Evolutionary conservation across 495 filamentous ascomycete species (phyloP), one percentile per base, ranked within the genome.

Genomic region (Trichoderma reesei): DNA sequence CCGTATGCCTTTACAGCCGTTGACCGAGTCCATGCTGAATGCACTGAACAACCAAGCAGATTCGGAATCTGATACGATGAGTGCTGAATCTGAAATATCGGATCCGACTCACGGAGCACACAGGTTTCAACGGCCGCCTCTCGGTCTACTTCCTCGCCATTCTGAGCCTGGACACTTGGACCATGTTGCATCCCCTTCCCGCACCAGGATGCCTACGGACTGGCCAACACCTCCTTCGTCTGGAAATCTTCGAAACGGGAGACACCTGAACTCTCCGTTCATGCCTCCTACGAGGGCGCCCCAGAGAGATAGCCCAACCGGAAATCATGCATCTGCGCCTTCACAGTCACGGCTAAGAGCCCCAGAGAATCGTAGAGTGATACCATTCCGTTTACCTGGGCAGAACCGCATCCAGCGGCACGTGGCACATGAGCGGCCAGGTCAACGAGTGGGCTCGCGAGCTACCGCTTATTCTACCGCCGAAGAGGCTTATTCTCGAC

Each of bases 11-110:
- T 9, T 56, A 9, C 51, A 56, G 51, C 51, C 51, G 0, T 56
- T 56, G 51, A 56, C 51, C 14, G 51, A 36, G 18, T 56, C 51
- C 31, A 56, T 56, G 31, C 16, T 56, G 6, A 56, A 56, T 56
- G 26, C 31, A 26, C 33, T 56, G 51, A 56, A 56, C 16, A 14
- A 6, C 8, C 20, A 33, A 34, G 9, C 51, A 56, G 51, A 56
- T 14, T 56, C 51, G 10, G 51, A 56, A 33, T 56, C 51, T 33
- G 51, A 56, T 11, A 33, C 26, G 8, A 33, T n/a, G 5, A 56
- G 9, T 56, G 26, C 7, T 33, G 51, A 34, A n/a, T 33, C 20
- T 10, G 51, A 56, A 9, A 31, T n/a, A 16, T 56, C 2, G 16
- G 7, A 3, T 33, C 7, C 3, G 26, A 10, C 3, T 56, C 5